Conservation (phyloP, 2,329 filamentous ascomycete species). For the Amauroascus verrucosus region DNA sequence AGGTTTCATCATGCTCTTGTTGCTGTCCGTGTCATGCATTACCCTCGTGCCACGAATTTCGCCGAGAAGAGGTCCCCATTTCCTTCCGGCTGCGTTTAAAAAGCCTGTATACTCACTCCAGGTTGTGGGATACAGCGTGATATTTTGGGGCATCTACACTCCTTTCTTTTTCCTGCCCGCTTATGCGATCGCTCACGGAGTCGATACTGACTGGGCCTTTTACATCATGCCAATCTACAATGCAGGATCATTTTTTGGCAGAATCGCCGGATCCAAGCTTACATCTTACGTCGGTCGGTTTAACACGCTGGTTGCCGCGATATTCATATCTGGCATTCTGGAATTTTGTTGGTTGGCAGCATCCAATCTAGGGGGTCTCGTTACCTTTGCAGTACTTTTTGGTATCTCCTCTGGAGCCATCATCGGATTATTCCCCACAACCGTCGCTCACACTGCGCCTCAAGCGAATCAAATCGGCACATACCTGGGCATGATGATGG, state of each 20-base stretch:
- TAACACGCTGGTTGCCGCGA: slow-evolving; percentile 43
- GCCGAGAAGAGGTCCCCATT: slow-evolving; percentile 11
- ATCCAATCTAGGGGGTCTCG: slow-evolving; percentile 30
- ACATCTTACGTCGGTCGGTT: slow-evolving; percentile 49
- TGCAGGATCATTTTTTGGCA: slow-evolving; percentile 49
- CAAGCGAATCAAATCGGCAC: slow-evolving; percentile 14
- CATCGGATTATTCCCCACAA: slow-evolving; percentile 23
- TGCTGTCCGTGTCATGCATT: slow-evolving; percentile 8
- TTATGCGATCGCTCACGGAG: slow-evolving; percentile 48
- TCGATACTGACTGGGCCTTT: slow-evolving; percentile 43
- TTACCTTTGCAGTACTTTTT: slow-evolving; percentile 37
- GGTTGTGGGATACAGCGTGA: slow-evolving; percentile 32
- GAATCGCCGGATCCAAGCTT: slow-evolving; percentile 48
- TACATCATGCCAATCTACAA: slow-evolving; percentile 61
- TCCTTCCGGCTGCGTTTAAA: slow-evolving; percentile 12
- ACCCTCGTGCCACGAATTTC: slow-evolving; percentile 12
- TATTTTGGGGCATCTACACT: slow-evolving; percentile 40
- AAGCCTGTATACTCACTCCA: slow-evolving; percentile 22
- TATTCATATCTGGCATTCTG: slow-evolving; percentile 34
- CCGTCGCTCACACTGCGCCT: slow-evolving; percentile 9
- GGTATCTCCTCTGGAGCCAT: slow-evolving; percentile 44
- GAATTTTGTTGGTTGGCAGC: slow-evolving; percentile 36
- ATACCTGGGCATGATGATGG: slow-evolving; percentile 16
- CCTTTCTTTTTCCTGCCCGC: slow-evolving; percentile 47
- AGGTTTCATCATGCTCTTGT: slow-evolving; percentile 39